Base-by-base conservation (phyloP, 768 basidiomycete species). In the Trametes elegans region DNA sequence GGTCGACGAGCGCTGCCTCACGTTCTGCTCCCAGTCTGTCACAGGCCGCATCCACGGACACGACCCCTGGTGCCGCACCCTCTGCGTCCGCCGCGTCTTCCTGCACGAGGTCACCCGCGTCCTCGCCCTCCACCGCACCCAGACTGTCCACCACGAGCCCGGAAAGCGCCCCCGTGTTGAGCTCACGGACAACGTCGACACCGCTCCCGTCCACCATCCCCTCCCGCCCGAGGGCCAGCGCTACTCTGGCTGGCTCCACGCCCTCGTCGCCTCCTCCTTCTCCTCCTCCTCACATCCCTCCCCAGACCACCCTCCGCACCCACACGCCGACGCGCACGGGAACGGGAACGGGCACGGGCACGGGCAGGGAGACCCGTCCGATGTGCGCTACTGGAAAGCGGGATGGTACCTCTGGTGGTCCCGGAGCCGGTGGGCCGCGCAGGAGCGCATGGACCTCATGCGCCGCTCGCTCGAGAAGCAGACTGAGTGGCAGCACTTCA, bases 371-470 rank as follows among this genome's bases (percentile, higher is more conserved):
- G n/a, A 59, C 60, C 23, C 14, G 52, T 13, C 24, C 21, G 73
- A 79, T 18, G 73, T 72, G 36, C 82, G 79, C 58, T 77, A 79
- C 62, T 91, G 88, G 88, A 77, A 87, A 52, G 81, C 84, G 62
- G 88, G 88, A 5, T 86, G 80, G 78, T 91, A 91, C 64, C 62
- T 91, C 36, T 90, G 87, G 87, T 77, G 80, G 46, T 79, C 80
- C 14, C 74, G 74, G 49, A 82, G 76, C 44, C 73, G 76, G 43
- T 74, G 73, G 66, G 80, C 78, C 10, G 74, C 78, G 7, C 73
- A 77, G 59, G 79, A 85, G 64, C 83, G 81, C 62, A 68, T 84
- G 45, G 70, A 79, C 16, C 73, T 75, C 44, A 89, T 90, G 87
- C 76, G 74, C 61, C 65, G 74, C 52, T 80, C 79, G 55, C 71